phyloP scores from a whole-genome alignment of 495 filamentous ascomycete species.

The Hypomontagnella submonticulosa region DNA sequence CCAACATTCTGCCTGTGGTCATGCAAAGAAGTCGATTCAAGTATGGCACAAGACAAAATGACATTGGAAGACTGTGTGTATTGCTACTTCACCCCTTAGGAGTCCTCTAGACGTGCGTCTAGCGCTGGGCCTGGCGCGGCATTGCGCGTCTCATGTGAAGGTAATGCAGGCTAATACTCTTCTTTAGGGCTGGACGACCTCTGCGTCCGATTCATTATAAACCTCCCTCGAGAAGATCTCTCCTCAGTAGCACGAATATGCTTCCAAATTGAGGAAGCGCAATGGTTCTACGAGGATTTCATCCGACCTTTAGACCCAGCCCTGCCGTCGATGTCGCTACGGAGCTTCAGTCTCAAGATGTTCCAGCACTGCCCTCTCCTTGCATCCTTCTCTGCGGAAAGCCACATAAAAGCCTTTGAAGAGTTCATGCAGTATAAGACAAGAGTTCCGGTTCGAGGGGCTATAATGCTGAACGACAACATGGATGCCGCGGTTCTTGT shows the following conservation, averaged over 20 bases:
- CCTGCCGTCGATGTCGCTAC: constrained; percentile 84
- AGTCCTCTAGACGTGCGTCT: constrained; percentile 2
- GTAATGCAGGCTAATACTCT: constrained; percentile 42
- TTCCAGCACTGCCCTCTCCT: constrained; percentile 93
- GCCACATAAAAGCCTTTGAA: constrained; percentile 82
- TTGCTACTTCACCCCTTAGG: constrained; percentile 1
- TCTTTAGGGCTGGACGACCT: constrained; percentile 90
- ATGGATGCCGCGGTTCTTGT: constrained; percentile 95
- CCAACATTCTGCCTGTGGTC: constrained; percentile 45
- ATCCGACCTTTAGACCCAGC: constrained; percentile 88
- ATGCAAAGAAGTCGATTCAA: constrained; percentile 60
- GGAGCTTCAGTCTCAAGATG: constrained; percentile 84
- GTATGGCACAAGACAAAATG: constrained; percentile 84
- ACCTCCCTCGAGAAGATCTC: constrained; percentile 90
- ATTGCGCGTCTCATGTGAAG: constrained; percentile 11
- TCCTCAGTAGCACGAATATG: constrained; percentile 91
- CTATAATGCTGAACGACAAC: constrained; percentile 86
- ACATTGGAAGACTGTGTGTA: constrained; percentile 87
- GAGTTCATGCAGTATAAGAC: constrained; percentile 94
- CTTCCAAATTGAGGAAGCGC: constrained; percentile 98
- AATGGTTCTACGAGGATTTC: constrained; percentile 99
- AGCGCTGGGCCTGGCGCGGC: constrained; percentile 17
- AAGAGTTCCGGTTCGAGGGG: constrained; percentile 90
- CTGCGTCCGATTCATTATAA: constrained; percentile 94
- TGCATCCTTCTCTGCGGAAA: constrained; percentile 78